Percentiles rank a stretch among this genome's conserved stretches.
These are phyloP conservation scores for Nectriaceae sp. DNA, from an alignment of 2,329 filamentous ascomycete genomes.

Conservation along the genomic window DNA sequence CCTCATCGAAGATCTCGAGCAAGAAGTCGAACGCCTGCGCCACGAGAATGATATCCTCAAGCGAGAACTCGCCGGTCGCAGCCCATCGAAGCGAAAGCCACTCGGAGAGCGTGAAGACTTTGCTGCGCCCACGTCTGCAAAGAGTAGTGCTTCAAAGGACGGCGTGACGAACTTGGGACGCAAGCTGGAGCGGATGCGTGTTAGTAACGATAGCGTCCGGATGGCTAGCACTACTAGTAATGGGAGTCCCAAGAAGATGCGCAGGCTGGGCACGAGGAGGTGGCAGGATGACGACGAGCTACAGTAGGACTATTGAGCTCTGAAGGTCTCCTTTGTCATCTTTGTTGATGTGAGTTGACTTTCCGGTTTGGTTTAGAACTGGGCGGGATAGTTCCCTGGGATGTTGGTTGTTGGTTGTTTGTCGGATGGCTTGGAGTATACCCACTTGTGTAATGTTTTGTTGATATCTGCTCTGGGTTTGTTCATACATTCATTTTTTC, in stretches of 20 bases:
- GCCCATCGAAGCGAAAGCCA: constrained; percentile 61
- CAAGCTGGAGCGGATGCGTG: constrained; percentile 52
- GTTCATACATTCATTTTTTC: constrained; percentile 11
- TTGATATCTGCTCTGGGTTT: constrained; percentile 12
- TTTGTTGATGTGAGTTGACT: constrained; percentile 1
- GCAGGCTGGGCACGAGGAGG: constrained; percentile 48
- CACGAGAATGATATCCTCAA: constrained; percentile 65
- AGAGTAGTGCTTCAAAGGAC: constrained; percentile 5
- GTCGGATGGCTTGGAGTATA: constrained; percentile 23
- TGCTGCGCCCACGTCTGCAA: constrained; percentile 11
- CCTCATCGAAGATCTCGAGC: constrained; percentile 63
- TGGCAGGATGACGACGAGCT: constrained; percentile 51
- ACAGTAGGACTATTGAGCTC: constrained; percentile 20
- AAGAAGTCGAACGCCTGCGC: constrained; percentile 71
- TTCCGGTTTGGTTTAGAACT: constrained; percentile 15
- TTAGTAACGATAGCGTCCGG: constrained; percentile 40
- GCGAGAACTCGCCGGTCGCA: constrained; percentile 64
- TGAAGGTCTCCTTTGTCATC: constrained; percentile 2
- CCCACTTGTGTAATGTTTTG: constrained; percentile 26
- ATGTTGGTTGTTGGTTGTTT: constrained; percentile 11
- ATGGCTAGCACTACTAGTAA: constrained; percentile 28
- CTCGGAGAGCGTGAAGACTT: constrained; percentile 57
- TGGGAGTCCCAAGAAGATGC: constrained; percentile 55
- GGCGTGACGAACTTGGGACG: constrained; percentile 43
- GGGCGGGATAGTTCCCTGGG: too few species aligned